Base-by-base conservation (phyloP, 345 rosid genomes). In the Gossypium australe region DNA sequence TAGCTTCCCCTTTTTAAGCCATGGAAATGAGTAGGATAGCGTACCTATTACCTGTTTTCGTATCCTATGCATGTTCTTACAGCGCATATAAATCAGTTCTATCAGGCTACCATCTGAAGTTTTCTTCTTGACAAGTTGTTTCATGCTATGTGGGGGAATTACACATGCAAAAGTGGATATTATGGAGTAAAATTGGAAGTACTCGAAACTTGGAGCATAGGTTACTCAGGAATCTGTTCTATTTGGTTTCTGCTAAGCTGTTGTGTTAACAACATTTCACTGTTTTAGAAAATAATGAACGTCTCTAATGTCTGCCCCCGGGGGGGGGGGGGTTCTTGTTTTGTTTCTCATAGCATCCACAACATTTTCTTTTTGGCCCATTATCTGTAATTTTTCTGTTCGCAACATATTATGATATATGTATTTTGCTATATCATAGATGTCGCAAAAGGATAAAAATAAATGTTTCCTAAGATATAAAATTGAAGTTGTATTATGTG, bases 211-310 rank as follows among this genome's bases (percentile, higher is more conserved):
- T 9, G 67, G 25, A 41, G 51, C 7, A 64, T 41, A 41, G 25
- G 69, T 10, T 13, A 41, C 27, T 18, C 27, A 10, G 69, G 27
- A 25, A 41, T 43, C 51, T 3, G 22, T 72, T 22, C 16, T 58
- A 18, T 43, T 60, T 62, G 58, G 24, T 44, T 58, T 73, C 44
- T 69, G 11, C 60, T 27, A 73, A 61, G 49, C 24, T 73, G 17
- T 57, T 57, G 16, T 20, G 25, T 11, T 20, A 20, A 44, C 70
- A 25, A 25, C 64, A 12, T 60, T 25, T 64, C 52, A 25, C 69
- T 47, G 66, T 29, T 29, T 48, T 45, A 7, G 69, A 73, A 57
- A 73, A 73, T 73, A 73, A 73, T 60, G 47, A 73, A 73, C 6
- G 43, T 48, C 44, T 13, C 17, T 29, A 8, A 14, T 72, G 16